Evolutionary conservation across 1,139 yeast species (phyloP).

Genomic region (Kodamaea derodonti): DNA sequence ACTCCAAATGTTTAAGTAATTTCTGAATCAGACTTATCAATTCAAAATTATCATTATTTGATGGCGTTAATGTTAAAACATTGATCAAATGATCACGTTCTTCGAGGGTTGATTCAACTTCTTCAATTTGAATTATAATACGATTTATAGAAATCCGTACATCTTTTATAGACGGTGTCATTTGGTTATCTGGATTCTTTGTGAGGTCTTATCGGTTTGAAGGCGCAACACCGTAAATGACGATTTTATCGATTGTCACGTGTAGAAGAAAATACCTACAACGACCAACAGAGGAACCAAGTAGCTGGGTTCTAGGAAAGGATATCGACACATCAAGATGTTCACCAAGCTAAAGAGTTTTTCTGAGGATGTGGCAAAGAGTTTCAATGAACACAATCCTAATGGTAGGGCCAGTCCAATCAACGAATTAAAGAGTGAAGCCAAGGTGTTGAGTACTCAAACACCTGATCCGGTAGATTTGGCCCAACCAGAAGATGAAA

Average conservation of each 20-base stretch:
- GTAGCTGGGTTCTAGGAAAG: too few species aligned
- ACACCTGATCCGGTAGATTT: constrained; percentile 46
- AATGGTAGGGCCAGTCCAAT: constrained; percentile 19
- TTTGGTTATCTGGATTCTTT: neutral
- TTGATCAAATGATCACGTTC: constrained; percentile 47
- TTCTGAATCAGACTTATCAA: constrained; percentile 40
- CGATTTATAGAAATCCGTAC: constrained; percentile 7
- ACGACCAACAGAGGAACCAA: too few species aligned
- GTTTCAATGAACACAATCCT: constrained; percentile 29
- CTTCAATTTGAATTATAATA: constrained; percentile 13
- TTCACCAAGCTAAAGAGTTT: constrained; percentile 62
- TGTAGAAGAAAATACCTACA: too few species aligned
- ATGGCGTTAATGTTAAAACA: constrained; percentile 45
- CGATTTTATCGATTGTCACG: too few species aligned
- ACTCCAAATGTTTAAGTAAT: constrained; percentile 25
- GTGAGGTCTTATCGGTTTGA: neutral
- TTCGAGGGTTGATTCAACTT: constrained; percentile 28
- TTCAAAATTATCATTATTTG: constrained; percentile 52
- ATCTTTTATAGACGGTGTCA: constrained; percentile 11
- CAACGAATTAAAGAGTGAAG: constrained; percentile 32
- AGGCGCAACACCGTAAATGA: too few species aligned
- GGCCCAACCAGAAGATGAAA: constrained; percentile 45
- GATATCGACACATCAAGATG: constrained; percentile 31
- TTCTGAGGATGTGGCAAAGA: constrained; percentile 50
- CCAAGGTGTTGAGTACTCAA: constrained; percentile 27